Evolutionary conservation across 2,329 filamentous ascomycete species (phyloP).

Genomic region (Harringtonia aguacate): DNA sequence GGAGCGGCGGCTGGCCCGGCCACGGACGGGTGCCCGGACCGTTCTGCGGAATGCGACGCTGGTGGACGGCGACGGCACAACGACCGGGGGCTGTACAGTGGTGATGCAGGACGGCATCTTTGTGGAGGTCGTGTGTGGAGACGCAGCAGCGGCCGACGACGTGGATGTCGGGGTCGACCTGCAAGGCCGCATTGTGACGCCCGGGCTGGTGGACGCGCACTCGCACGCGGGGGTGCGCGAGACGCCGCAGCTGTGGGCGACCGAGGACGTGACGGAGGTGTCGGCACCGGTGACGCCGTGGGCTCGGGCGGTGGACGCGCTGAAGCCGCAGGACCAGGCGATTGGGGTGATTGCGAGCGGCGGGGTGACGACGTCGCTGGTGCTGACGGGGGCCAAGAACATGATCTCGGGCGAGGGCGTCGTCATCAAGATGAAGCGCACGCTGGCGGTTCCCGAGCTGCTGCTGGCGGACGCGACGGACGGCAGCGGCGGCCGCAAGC

Average conservation of each 20-base stretch:
- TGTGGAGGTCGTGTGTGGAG: no score
- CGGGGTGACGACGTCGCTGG: constrained; percentile 33
- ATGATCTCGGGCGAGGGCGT: constrained; percentile 34
- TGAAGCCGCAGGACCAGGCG: constrained; percentile 29
- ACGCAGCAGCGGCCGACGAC: no score
- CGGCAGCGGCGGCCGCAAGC: constrained; percentile 15
- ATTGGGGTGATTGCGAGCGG: constrained; percentile 28
- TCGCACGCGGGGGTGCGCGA: constrained; percentile 26
- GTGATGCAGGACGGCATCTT: background rate
- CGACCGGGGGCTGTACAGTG: background rate
- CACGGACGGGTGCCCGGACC: background rate
- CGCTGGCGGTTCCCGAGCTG: constrained; percentile 29
- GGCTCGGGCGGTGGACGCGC: constrained; percentile 24
- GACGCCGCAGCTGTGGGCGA: constrained; percentile 23
- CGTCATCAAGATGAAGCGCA: constrained; percentile 28
- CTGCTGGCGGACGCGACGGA: constrained; percentile 22
- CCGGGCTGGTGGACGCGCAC: constrained; percentile 34
- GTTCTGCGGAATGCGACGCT: constrained; percentile 3
- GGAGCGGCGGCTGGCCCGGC: background rate
- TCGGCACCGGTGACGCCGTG: constrained; percentile 26
- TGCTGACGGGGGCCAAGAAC: constrained; percentile 31
- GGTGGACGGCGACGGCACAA: constrained; percentile 1
- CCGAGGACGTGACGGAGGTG: constrained; percentile 26
- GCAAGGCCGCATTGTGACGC: constrained; percentile 26
- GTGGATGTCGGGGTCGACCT: no score